Evolutionary conservation across 2,329 filamentous ascomycete species (phyloP).

Genomic region (Beauveria sp.): DNA sequence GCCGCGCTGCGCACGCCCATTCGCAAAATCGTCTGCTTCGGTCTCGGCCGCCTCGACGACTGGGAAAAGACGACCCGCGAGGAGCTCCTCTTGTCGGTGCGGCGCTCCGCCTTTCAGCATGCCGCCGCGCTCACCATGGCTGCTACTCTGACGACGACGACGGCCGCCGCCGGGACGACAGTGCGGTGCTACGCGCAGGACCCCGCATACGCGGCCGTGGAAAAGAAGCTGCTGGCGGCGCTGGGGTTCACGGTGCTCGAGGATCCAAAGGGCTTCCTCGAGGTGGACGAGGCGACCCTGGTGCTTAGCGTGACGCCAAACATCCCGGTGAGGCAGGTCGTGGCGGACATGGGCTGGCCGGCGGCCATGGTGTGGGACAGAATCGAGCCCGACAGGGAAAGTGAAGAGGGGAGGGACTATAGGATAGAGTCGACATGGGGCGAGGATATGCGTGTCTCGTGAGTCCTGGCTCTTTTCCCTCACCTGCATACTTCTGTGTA

Average conservation of each 20-base stretch:
- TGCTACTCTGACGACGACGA: background rate
- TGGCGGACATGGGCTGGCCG: conserved; percentile 16
- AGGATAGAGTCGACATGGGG: background rate
- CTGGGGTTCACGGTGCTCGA: conserved; percentile 12
- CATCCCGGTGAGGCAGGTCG: conserved; percentile 18
- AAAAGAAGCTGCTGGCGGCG: conserved; percentile 5
- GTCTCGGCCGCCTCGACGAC: conserved; percentile 1
- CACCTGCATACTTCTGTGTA: too few relatives aligned
- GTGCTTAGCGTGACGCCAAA: conserved; percentile 14
- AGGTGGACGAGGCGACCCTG: conserved; percentile 14
- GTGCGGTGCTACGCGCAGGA: conserved; percentile 12
- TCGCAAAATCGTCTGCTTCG: conserved; percentile 4
- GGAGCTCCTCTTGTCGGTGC: background rate
- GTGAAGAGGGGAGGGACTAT: background rate
- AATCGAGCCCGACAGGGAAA: background rate
- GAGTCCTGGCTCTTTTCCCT: background rate
- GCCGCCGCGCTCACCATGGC: conserved; percentile 18
- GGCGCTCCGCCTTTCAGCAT: conserved; percentile 9
- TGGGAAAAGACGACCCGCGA: background rate
- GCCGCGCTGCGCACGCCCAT: background rate
- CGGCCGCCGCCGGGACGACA: too few relatives aligned
- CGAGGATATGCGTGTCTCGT: background rate
- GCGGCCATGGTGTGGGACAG: conserved; percentile 16
- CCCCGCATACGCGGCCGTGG: conserved; percentile 8
- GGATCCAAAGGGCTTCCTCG: conserved; percentile 14